phyloP scores from a whole-genome alignment of 176 grass and related monocot genomes.

The Dendrocalamus sinicus region DNA sequence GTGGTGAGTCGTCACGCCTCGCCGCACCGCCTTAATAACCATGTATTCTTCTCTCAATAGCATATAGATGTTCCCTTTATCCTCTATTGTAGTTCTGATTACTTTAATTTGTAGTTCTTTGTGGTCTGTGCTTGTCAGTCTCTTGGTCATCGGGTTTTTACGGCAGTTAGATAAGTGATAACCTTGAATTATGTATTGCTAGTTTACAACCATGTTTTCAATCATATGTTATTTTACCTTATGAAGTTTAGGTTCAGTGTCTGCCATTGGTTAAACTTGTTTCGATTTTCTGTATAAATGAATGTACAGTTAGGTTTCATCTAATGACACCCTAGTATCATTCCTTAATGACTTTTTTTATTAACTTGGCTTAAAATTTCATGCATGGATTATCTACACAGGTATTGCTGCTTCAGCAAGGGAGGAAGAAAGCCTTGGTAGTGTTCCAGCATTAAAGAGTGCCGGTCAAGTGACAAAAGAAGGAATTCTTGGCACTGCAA shows the following conservation, averaged over 20 bases:
- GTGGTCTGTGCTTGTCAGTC: not conserved
- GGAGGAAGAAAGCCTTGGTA: slow-evolving; percentile 64
- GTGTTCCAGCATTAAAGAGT: slow-evolving; percentile 59
- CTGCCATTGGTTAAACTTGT: not conserved
- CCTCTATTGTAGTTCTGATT: slow-evolving; percentile 18
- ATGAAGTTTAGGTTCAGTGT: not conserved
- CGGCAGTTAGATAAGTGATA: slow-evolving; percentile 4
- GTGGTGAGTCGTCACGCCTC: too few relatives aligned
- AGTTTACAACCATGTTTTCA: not conserved
- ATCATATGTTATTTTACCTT: not conserved
- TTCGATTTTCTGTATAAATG: slow-evolving; percentile 19
- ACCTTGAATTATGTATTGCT: not conserved
- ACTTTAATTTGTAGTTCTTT: slow-evolving; percentile 27
- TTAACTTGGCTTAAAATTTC: slow-evolving; percentile 14
- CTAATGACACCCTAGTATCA: not conserved
- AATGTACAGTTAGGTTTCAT: slow-evolving; percentile 19
- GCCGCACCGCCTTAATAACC: too few relatives aligned
- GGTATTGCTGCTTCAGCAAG: slow-evolving; percentile 62
- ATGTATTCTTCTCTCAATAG: not conserved
- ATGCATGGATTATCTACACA: slow-evolving; percentile 44
- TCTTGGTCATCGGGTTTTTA: not conserved
- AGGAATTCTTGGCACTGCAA: slow-evolving; percentile 84
- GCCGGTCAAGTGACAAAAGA: slow-evolving; percentile 72
- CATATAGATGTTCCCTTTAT: slow-evolving; percentile 24
- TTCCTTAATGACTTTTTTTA: slow-evolving; percentile 15